Base-by-base conservation (phyloP, 2,329 filamentous ascomycete genomes). In the Parascedosporium putredinis region DNA sequence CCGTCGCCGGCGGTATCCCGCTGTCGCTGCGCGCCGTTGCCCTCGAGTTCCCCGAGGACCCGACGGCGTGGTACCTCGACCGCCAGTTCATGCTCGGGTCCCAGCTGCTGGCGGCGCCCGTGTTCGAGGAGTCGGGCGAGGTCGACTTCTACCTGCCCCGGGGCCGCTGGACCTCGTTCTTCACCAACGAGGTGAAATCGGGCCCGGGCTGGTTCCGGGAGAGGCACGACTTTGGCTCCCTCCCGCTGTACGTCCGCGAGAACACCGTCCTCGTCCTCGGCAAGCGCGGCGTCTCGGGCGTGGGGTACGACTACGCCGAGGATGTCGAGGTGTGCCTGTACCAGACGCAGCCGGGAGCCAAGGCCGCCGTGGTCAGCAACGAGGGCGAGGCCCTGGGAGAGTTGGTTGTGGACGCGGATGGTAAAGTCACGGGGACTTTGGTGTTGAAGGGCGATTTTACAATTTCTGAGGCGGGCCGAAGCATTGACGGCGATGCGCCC, bases 11-110 rank as follows among this genome's bases (percentile, higher is more conserved):
- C 2, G 82, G 82, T 1, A 73, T 77, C 54, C 81, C 81, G 3
- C 70, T 84, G 14, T 73, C 75, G 56, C 76, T 87, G 55, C 67
- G 84, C 33, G 75, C 84, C 16, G 74, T 84, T 61, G 79, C 81
- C 51, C 68, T 87, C 24, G 84, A 88, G 64, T 87, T 86, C 57
- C 83, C 82, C 2, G 72, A 81, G 2, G 84, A 88, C 56, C 74
- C 75, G n/a, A 86, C 79, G 3, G 69, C 76, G 0, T 87, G 83
- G 77, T 73, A 70, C 48, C 70, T 85, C 44, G 84, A 88, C 62
- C 75, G 79, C 29, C 80, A 87, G 61, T 88, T 86, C 63, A 84
- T 88, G 78, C 68, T 88, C 12, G 84, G 84, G 2, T 72, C 73
- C 12, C 73, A 72, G 47, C 63, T 88, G 29, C 65, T 88, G 7